A percentile compares a stretch with the other conserved stretches of the same genome.
Evolutionary conservation across 2,329 filamentous ascomycete species (phyloP).

Genomic region (Emericellopsis atlantica): DNA sequence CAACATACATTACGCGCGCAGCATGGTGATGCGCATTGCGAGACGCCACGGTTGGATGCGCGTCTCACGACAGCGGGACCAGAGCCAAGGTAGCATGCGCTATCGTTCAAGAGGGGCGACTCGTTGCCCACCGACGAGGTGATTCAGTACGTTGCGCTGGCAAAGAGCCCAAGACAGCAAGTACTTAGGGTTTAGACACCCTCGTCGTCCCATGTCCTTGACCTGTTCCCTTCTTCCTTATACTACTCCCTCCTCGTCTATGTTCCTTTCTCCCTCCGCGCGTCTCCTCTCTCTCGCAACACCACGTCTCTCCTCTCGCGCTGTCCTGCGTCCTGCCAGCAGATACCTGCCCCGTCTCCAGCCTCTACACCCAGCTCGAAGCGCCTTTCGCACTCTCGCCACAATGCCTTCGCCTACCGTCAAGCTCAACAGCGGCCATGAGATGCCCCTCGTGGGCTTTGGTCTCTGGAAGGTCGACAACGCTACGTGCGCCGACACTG

Average conservation of each 20-base stretch:
- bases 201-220: neutral
- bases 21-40: no score
- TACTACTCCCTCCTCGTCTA: neutral
- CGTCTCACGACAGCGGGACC: no score
- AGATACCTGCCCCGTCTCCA: neutral
- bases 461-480: slow-evolving; percentile 78
- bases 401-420: slow-evolving; percentile 30
- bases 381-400: slow-evolving; percentile 5
- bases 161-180: no score
- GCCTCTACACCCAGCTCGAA: neutral
- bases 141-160: no score
- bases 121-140: no score
- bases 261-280: neutral
- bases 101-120: no score
- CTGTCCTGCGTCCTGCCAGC: neutral
- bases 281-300: neutral
- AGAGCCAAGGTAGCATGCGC: no score
- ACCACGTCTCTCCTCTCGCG: neutral
- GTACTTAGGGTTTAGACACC: neutral
- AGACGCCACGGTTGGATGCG: no score
- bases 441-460: slow-evolving; percentile 68
- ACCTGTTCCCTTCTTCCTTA: neutral
- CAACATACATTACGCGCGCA: no score
- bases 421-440: slow-evolving; percentile 51
- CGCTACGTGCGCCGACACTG: slow-evolving; percentile 57